These are phyloP conservation scores for Sambucus nigra DNA, from an alignment of 129 eudicot genomes.

Conservation along the genomic window DNA sequence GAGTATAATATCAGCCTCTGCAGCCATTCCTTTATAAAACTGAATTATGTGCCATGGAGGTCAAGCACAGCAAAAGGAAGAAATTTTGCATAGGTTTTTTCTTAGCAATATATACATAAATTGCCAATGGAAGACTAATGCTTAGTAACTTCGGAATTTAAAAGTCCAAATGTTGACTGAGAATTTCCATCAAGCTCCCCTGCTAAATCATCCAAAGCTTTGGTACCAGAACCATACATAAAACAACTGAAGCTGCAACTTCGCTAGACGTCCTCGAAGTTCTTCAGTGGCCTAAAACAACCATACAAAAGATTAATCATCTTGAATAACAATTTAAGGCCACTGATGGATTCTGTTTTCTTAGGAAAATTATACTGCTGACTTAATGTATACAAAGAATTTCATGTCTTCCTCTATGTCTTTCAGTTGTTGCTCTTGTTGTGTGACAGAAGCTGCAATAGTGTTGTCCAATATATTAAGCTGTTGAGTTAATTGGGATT, in stretches of 20 bases:
- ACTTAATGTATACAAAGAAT: conserved; percentile 33
- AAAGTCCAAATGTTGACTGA: conserved; percentile 23
- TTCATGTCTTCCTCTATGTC: conserved; percentile 33
- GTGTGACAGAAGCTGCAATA: conserved; percentile 33
- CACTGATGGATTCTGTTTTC: neutral
- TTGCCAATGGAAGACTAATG: conserved; percentile 41
- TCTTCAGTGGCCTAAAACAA: conserved; percentile 40
- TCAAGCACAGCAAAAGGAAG: neutral
- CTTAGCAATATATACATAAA: conserved; percentile 18
- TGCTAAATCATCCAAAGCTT: conserved; percentile 41
- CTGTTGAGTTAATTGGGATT: conserved; percentile 42
- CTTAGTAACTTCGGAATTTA: conserved; percentile 35
- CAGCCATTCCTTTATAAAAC: conserved; percentile 37
- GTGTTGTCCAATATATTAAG: conserved; percentile 40
- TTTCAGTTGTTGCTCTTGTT: conserved; percentile 38
- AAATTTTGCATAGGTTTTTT: neutral
- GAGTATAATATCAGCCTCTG: conserved; percentile 33
- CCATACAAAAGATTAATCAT: neutral
- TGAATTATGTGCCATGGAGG: conserved; percentile 11
- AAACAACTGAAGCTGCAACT: conserved; percentile 35
- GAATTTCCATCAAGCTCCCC: conserved; percentile 43
- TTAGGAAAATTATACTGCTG: conserved; percentile 25
- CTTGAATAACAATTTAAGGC: neutral
- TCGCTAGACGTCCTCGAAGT: conserved; percentile 25
- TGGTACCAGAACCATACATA: conserved; percentile 33